Percentiles rank a stretch among this genome's conserved stretches.
Evolutionary conservation across 2,329 filamentous ascomycete species (phyloP).

Genomic region (Colletotrichum lindemuthianum): DNA sequence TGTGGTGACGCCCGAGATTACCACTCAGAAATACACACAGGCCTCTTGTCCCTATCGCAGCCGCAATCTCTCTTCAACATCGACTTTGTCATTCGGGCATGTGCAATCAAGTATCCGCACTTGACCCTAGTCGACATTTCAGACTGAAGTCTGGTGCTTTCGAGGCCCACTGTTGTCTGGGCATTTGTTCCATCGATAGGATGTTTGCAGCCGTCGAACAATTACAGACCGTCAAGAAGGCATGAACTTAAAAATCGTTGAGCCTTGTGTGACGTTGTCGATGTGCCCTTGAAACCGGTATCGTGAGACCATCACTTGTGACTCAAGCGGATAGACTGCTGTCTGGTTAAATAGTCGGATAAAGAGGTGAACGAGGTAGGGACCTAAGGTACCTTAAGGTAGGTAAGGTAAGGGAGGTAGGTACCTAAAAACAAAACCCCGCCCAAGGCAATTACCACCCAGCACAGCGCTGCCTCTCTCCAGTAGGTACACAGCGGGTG

Average conservation of each 20-base stretch:
- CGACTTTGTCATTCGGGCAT: no score
- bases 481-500: not conserved
- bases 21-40: conserved; percentile 16
- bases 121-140: no score
- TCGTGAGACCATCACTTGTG: not conserved
- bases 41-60: conserved; percentile 1
- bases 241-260: no score
- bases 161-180: conserved; percentile 9
- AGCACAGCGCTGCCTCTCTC: conserved; percentile 9
- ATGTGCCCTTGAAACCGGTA: no score
- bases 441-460: conserved; percentile 3
- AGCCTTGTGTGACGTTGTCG: no score
- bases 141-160: no score
- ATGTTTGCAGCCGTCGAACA: not conserved
- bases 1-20: conserved; percentile 14
- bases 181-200: conserved; percentile 12
- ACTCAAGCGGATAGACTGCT: not conserved
- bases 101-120: no score
- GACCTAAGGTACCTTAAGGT: not conserved
- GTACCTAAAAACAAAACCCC: not conserved
- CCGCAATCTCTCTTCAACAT: conserved; percentile 17
- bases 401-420: conserved; percentile 12
- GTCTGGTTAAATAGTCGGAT: not conserved
- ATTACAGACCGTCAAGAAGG: not conserved
- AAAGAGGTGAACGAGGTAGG: no score